Conservation (phyloP, 2,329 filamentous ascomycete genomes). For the Aspergillus sp. region DNA sequence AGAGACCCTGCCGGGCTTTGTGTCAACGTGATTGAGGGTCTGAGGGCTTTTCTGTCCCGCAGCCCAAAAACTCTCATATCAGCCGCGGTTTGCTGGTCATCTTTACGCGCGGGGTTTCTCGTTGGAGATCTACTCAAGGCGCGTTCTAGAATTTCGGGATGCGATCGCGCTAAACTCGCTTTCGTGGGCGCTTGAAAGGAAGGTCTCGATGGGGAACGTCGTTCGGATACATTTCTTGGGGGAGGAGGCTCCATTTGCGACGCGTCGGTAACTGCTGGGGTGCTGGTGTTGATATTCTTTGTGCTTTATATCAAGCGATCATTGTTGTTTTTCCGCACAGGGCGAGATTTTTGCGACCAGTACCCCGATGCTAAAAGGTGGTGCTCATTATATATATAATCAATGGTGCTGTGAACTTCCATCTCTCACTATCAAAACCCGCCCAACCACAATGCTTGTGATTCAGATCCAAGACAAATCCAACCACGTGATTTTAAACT, state of each 20-base stretch:
- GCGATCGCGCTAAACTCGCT: constrained; percentile 61
- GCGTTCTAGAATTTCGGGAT: constrained; percentile 58
- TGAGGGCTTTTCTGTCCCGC: constrained; percentile 38
- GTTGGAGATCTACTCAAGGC: constrained; percentile 41
- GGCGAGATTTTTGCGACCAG: not conserved
- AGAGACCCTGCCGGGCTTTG: constrained; percentile 26
- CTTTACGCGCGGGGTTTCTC: constrained; percentile 28
- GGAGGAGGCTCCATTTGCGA: constrained; percentile 38
- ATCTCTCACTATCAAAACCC: not conserved
- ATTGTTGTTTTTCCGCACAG: not conserved
- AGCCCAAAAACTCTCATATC: constrained; percentile 29
- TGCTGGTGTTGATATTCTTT: constrained; percentile 57
- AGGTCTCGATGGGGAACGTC: constrained; percentile 42
- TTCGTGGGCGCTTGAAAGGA: constrained; percentile 69
- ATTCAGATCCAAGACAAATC: not conserved
- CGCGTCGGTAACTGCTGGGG: constrained; percentile 44
- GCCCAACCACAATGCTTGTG: not conserved
- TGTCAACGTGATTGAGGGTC: constrained; percentile 33
- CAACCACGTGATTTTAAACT: not conserved
- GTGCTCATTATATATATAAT: not conserved
- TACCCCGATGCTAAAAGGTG: not conserved
- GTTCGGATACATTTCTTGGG: constrained; percentile 20
- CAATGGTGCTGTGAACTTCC: not conserved
- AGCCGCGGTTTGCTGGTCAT: constrained; percentile 14
- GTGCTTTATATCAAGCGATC: constrained; percentile 37